These are phyloP conservation scores for Salvia miltiorrhiza DNA, from an alignment of 257 asterid species.

Conservation along the genomic window DNA sequence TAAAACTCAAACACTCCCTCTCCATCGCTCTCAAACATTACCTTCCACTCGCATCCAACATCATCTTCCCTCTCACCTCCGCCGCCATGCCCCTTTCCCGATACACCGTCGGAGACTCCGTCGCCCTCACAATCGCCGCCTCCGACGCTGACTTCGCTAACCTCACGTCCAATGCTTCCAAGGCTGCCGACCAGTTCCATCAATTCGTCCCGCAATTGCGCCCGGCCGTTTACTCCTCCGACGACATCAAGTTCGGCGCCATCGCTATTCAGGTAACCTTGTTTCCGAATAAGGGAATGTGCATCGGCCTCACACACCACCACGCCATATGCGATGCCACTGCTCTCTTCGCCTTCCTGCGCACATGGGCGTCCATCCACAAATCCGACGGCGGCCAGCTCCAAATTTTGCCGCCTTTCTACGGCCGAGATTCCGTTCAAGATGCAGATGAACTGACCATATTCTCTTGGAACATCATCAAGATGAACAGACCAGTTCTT, in stretches of 20 bases:
- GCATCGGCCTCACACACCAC: not conserved
- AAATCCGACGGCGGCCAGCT: constrained; percentile 11
- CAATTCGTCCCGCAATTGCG: not conserved
- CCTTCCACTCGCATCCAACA: constrained; percentile 5
- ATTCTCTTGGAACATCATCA: not conserved
- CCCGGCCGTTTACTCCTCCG: not conserved
- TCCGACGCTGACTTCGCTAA: not conserved
- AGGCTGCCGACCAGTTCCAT: not conserved
- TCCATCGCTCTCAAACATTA: constrained; percentile 14
- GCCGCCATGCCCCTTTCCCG: not conserved
- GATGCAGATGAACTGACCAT: not conserved
- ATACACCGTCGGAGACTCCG: constrained; percentile 7
- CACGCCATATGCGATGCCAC: constrained; percentile 1
- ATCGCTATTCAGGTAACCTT: not conserved
- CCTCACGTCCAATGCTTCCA: not conserved
- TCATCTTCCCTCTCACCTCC: not conserved
- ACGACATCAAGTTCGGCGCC: not conserved
- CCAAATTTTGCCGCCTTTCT: not conserved
- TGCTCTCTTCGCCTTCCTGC: not conserved
- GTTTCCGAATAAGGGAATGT: constrained; percentile 6
- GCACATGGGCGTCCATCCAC: constrained; percentile 11
- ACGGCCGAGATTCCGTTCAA: not conserved
- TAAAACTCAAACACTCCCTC: constrained; percentile 8
- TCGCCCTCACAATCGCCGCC: not conserved
- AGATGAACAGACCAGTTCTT: not conserved